phyloP scores from a whole-genome alignment of 2,329 filamentous ascomycete genomes.

The Phialocephala sp. region DNA sequence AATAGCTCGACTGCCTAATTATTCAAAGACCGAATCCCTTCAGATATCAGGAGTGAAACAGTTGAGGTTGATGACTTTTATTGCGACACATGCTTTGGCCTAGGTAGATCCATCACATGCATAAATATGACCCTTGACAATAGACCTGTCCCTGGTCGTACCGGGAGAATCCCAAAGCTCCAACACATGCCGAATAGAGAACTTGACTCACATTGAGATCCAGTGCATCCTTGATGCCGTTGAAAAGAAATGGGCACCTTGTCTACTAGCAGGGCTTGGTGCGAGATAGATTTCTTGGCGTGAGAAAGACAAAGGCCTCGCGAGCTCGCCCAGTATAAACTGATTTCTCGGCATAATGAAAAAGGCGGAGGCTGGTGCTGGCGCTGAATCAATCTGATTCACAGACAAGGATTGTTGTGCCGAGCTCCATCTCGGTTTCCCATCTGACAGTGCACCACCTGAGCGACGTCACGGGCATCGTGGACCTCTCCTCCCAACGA shows the following conservation, averaged over 20 bases:
- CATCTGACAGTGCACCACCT: not conserved
- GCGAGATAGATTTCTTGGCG: constrained; percentile 2
- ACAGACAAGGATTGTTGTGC: not conserved
- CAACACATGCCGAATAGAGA: not conserved
- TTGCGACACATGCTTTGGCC: not conserved
- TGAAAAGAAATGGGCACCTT: not conserved
- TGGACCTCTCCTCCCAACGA: not conserved
- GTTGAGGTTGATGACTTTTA: not conserved
- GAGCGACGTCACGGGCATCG: not conserved
- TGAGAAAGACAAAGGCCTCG: not conserved
- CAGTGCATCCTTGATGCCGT: constrained; percentile 6
- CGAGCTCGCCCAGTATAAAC: not conserved
- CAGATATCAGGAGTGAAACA: not conserved
- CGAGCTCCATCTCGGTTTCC: not conserved
- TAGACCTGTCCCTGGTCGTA: not conserved
- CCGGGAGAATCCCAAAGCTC: not conserved
- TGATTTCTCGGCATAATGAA: constrained; percentile 2
- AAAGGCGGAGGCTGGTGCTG: not conserved
- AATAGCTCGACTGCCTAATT: too few relatives aligned
- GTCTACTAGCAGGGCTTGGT: not conserved
- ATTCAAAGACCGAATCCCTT: too few relatives aligned
- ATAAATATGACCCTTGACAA: not conserved
- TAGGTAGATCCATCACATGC: constrained; percentile 6
- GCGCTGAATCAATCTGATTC: not conserved
- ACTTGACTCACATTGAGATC: not conserved